Percentiles rank a stretch among this genome's conserved stretches.
Conservation (phyloP, 352 stramenopile species). For the Detonula confervacea region DNA sequence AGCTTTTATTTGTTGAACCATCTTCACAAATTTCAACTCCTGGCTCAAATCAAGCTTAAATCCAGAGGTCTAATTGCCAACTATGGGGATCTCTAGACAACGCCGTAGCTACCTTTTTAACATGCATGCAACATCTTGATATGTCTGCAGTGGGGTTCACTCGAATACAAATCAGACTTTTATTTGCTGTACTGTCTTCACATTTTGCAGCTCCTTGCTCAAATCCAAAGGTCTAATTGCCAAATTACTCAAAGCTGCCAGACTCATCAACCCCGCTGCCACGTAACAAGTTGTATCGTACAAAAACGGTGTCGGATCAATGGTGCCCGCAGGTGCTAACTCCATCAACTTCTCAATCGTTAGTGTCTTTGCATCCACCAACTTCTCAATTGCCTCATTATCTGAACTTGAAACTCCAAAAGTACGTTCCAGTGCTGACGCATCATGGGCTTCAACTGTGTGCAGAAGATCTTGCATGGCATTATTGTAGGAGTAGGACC, state of each 20-base stretch:
- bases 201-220: conserved; percentile 19
- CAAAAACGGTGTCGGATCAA: conserved; percentile 80
- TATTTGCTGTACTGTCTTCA: not conserved
- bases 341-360: conserved; percentile 81
- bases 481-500: conserved; percentile 46
- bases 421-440: conserved; percentile 51
- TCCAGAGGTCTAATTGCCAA: too few species aligned
- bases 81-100: too few species aligned
- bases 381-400: conserved; percentile 41
- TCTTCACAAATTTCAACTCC: too few species aligned
- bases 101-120: too few species aligned
- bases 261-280: conserved; percentile 69
- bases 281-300: conserved; percentile 80
- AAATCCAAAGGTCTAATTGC: conserved; percentile 61
- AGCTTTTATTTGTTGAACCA: too few species aligned
- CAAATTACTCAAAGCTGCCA: conserved; percentile 53
- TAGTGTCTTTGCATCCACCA: conserved; percentile 79
- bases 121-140: too few species aligned
- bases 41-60: too few species aligned
- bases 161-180: not conserved
- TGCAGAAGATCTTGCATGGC: conserved; percentile 67
- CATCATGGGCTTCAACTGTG: conserved; percentile 44
- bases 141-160: too few species aligned
- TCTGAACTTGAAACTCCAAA: conserved; percentile 71
- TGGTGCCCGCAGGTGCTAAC: conserved; percentile 56